These are phyloP conservation scores for Nemania sp. DNA, from an alignment of 2,329 filamentous ascomycete genomes.

Conservation along the genomic window DNA sequence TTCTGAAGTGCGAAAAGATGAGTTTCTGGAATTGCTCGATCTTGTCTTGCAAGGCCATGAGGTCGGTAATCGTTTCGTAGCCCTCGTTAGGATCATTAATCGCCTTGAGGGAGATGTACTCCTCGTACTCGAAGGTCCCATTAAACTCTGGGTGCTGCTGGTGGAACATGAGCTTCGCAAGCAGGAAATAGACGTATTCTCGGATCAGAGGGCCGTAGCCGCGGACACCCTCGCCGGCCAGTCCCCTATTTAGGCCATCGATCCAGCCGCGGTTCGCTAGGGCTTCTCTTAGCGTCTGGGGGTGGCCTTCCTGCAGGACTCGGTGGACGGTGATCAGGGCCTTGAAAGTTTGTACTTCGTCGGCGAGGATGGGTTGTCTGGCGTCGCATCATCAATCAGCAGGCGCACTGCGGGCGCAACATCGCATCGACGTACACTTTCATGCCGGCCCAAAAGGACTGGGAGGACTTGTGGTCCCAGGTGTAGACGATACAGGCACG, in stretches of 20 bases:
- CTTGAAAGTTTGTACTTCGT: constrained; percentile 99
- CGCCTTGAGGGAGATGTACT: constrained; percentile 96
- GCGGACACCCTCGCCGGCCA: constrained; percentile 80
- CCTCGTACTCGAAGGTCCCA: constrained; percentile 97
- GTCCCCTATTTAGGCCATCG: constrained; percentile 84
- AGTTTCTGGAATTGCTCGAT: constrained; percentile 99
- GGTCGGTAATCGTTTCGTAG: constrained; percentile 92
- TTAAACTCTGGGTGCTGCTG: constrained; percentile 97
- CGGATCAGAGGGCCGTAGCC: constrained; percentile 91
- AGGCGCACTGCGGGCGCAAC: neutral
- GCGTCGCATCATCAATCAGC: constrained; percentile 26
- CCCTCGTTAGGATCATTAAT: constrained; percentile 99
- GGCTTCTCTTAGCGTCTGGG: constrained; percentile 82
- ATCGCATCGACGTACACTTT: constrained; percentile 74
- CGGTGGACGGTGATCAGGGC: constrained; percentile 97
- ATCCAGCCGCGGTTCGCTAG: constrained; percentile 89
- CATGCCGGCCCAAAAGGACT: constrained; percentile 96
- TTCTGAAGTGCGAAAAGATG: constrained; percentile 94
- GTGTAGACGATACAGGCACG: constrained; percentile 97
- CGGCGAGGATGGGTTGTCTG: constrained; percentile 95
- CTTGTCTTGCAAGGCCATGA: constrained; percentile 96
- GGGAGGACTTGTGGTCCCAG: constrained; percentile 96
- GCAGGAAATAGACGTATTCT: constrained; percentile 94
- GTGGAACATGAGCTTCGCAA: constrained; percentile 95
- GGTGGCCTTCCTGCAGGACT: constrained; percentile 95